phyloP scores from a whole-genome alignment of 2,329 filamentous ascomycete species.

The Cercospora beticola region DNA sequence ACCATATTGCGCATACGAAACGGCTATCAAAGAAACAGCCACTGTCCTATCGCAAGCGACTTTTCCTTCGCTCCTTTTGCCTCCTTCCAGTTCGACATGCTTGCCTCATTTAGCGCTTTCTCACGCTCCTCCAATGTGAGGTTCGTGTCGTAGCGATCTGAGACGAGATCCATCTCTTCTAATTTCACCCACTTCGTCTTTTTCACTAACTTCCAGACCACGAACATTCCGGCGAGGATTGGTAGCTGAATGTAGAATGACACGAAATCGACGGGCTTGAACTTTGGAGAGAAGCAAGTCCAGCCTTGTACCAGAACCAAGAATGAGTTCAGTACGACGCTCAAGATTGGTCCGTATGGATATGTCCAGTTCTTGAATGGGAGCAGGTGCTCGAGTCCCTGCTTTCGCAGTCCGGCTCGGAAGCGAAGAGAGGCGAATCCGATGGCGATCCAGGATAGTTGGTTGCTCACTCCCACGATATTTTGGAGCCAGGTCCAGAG shows the following conservation, averaged over 20 bases:
- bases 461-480: slow-evolving; percentile 66
- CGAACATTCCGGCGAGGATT: slow-evolving; percentile 57
- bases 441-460: slow-evolving; percentile 65
- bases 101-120: slow-evolving; percentile 19
- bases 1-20: not conserved
- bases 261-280: slow-evolving; percentile 61
- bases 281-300: slow-evolving; percentile 60
- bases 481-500: slow-evolving; percentile 68
- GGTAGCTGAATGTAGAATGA: slow-evolving; percentile 62
- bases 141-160: slow-evolving; percentile 26
- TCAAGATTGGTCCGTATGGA: slow-evolving; percentile 59
- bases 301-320: slow-evolving; percentile 65
- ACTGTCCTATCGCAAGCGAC: slow-evolving; percentile 18
- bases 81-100: slow-evolving; percentile 16
- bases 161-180: slow-evolving; percentile 51
- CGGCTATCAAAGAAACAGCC: slow-evolving; percentile 21
- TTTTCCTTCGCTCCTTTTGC: slow-evolving; percentile 20
- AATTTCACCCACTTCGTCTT: slow-evolving; percentile 49
- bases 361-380: slow-evolving; percentile 69
- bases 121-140: slow-evolving; percentile 23
- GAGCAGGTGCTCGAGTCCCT: slow-evolving; percentile 61
- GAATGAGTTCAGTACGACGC: slow-evolving; percentile 58
- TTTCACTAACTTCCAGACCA: slow-evolving; percentile 56
- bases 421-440: slow-evolving; percentile 66
- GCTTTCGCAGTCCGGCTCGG: slow-evolving; percentile 56